Evolutionary conservation across 352 stramenopile genomes (phyloP).

Genomic region (Globisporangium paroecandrum): DNA sequence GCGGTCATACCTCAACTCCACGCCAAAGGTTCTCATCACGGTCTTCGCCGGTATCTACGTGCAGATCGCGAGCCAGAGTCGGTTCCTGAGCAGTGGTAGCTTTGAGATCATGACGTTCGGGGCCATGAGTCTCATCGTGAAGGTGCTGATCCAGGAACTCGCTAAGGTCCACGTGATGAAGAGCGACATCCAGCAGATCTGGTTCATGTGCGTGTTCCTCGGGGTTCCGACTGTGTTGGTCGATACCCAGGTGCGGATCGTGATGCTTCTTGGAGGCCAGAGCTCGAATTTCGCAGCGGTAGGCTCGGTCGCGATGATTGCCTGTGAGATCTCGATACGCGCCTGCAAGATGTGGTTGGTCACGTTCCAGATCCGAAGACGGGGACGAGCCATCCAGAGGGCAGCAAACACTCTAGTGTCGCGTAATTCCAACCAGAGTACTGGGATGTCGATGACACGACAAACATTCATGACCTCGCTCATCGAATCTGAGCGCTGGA

Average conservation of each 20-base stretch:
- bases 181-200: constrained; percentile 26
- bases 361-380: constrained; percentile 1
- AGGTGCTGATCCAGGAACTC: constrained; percentile 22
- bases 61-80: constrained; percentile 2
- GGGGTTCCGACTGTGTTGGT: constrained; percentile 40
- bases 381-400: not conserved
- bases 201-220: constrained; percentile 34
- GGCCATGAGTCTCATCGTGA: not conserved
- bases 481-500: not conserved
- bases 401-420: not conserved
- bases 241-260: constrained; percentile 37
- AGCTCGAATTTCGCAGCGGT: constrained; percentile 19
- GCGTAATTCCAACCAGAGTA: not conserved
- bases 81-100: not conserved
- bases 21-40: not conserved
- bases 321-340: constrained; percentile 29
- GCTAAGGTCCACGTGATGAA: constrained; percentile 26
- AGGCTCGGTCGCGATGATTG: constrained; percentile 25
- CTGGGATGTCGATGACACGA: not conserved
- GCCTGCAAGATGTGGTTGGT: constrained; percentile 19
- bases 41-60: constrained; percentile 2
- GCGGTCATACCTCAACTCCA: constrained; percentile 1
- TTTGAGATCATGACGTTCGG: not conserved
- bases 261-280: constrained; percentile 25
- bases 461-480: not conserved